phyloP scores from a whole-genome alignment of 2,329 filamentous ascomycete species.

The Anthostomella pinea region DNA sequence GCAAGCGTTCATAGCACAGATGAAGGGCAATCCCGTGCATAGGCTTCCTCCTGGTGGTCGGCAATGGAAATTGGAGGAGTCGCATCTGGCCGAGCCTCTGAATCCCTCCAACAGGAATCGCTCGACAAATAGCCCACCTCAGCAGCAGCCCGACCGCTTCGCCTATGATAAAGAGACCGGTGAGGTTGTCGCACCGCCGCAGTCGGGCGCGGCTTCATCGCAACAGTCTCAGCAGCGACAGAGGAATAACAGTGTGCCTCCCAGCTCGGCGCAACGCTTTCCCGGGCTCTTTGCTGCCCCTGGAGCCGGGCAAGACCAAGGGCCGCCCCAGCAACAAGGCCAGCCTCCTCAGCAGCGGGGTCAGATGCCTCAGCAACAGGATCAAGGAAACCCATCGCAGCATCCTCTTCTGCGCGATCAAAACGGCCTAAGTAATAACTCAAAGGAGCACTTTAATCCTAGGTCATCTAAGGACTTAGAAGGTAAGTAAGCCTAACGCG shows the following conservation, averaged over 20 bases:
- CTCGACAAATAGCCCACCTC: conserved; percentile 29
- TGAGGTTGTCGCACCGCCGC: conserved; percentile 17
- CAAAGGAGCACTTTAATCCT: conserved; percentile 39
- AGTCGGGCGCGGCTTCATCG: conserved; percentile 11
- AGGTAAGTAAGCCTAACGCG: conserved; percentile 36
- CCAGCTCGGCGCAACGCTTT: conserved; percentile 49
- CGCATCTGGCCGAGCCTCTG: conserved; percentile 51
- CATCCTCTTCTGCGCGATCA: conserved; percentile 37
- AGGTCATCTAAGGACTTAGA: conserved; percentile 48
- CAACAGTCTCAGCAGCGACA: conserved; percentile 20
- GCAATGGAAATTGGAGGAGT: conserved; percentile 53
- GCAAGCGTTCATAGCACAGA: conserved; percentile 25
- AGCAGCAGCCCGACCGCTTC: conserved; percentile 33
- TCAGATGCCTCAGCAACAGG: no score
- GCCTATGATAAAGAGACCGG: conserved; percentile 54
- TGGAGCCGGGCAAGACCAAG: conserved; percentile 16
- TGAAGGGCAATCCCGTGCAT: conserved; percentile 37
- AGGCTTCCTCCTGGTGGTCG: conserved; percentile 41
- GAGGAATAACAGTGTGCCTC: conserved; percentile 37
- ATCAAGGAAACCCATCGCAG: no score
- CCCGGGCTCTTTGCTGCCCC: conserved; percentile 43
- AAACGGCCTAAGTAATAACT: conserved; percentile 36
- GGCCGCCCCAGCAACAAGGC: conserved; percentile 10
- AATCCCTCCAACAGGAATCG: conserved; percentile 37
- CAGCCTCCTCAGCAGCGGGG: conserved; percentile 2